Evolutionary conservation across 202 grass and related monocot genomes (phyloP).

Genomic region (Bolboschoenoplectus hybrid): DNA sequence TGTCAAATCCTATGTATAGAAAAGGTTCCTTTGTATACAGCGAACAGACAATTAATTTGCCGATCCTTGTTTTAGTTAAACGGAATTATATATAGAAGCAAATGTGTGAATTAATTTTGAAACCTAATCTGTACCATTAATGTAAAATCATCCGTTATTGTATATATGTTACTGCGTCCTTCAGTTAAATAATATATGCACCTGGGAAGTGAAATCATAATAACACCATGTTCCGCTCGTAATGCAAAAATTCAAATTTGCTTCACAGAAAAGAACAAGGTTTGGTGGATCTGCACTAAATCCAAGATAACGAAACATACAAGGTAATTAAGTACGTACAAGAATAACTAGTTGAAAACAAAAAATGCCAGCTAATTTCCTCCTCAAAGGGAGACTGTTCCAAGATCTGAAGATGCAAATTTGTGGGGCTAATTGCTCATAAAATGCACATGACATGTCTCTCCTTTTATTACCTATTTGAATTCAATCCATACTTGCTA

Average conservation of each 20-base stretch:
- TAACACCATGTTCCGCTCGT: background rate
- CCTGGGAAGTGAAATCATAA: background rate
- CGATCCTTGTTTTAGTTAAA: background rate
- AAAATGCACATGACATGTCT: constrained; percentile 35
- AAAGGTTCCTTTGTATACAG: too few relatives aligned
- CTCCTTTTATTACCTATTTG: background rate
- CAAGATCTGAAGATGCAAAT: constrained; percentile 33
- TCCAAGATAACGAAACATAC: constrained; percentile 28
- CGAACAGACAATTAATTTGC: background rate
- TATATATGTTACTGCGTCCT: background rate
- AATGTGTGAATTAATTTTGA: background rate
- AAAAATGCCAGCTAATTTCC: constrained; percentile 40
- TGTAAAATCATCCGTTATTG: background rate
- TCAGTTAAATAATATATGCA: background rate
- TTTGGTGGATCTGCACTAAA: constrained; percentile 38
- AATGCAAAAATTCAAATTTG: constrained; percentile 12
- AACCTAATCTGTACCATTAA: background rate
- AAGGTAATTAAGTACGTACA: background rate
- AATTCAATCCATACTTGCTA: background rate
- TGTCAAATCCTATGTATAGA: background rate
- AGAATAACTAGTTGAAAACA: constrained; percentile 1
- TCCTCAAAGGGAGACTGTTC: constrained; percentile 35
- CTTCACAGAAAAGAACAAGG: constrained; percentile 21
- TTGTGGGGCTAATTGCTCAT: constrained; percentile 17
- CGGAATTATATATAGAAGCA: background rate